These are phyloP conservation scores for Kazachstania sp. DNA, from an alignment of 1,139 yeast species.

Conservation along the genomic window DNA sequence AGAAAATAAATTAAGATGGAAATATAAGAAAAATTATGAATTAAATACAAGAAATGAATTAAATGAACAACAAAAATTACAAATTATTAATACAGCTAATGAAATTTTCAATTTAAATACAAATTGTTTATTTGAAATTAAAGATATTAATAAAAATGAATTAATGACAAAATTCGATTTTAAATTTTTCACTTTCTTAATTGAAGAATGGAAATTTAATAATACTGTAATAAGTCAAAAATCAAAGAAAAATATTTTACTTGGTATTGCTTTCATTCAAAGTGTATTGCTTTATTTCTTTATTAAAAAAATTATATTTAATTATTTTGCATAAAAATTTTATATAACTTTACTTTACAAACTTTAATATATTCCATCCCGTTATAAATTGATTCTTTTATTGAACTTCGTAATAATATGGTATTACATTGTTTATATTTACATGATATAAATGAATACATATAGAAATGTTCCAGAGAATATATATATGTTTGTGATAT, in stretches of 20 bases:
- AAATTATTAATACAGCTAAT: constrained; percentile 59
- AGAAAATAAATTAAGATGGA: constrained; percentile 53
- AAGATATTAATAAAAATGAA: constrained; percentile 49
- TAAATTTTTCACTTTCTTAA: constrained; percentile 36
- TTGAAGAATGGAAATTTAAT: constrained; percentile 28
- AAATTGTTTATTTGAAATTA: constrained; percentile 55
- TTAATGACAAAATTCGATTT: constrained; percentile 51
- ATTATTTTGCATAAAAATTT: not conserved
- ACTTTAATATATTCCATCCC: not conserved
- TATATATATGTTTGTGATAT: not conserved
- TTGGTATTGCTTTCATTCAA: not conserved
- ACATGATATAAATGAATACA: constrained; percentile 1
- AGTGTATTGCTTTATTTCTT: not conserved
- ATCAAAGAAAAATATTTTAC: constrained; percentile 6
- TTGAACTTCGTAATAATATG: not conserved
- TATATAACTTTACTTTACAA: not conserved
- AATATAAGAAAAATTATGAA: constrained; percentile 71
- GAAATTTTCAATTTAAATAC: constrained; percentile 59
- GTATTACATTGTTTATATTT: constrained; percentile 1
- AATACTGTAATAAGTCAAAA: constrained; percentile 15
- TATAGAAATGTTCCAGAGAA: not conserved
- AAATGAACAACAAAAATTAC: constrained; percentile 61
- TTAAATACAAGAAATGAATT: constrained; percentile 59
- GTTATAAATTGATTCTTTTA: not conserved
- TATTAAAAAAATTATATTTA: not conserved